phyloP scores from a whole-genome alignment of 768 basidiomycete species.

The Serendipita vermifera region DNA sequence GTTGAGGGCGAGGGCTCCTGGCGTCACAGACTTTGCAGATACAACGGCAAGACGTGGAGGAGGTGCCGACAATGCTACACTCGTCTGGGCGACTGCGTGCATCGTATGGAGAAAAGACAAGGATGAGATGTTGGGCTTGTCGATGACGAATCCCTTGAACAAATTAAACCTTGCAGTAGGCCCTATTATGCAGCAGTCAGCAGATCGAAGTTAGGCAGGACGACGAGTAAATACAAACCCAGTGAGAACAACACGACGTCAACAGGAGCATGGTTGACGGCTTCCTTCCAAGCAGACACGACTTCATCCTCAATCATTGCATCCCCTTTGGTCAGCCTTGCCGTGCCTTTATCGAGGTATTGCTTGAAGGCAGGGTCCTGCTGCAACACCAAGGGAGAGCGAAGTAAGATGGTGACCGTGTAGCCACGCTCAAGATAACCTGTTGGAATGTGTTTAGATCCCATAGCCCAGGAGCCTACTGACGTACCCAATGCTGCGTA shows the following conservation, averaged over 20 bases:
- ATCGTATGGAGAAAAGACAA: neutral
- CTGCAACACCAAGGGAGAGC: neutral
- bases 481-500: neutral
- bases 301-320: neutral
- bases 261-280: neutral
- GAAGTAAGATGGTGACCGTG: neutral
- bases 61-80: neutral
- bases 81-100: neutral
- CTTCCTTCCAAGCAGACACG: neutral
- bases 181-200: neutral
- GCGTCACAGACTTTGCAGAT: neutral
- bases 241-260: neutral
- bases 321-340: neutral
- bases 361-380: neutral
- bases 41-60: neutral
- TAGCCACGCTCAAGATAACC: neutral
- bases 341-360: neutral
- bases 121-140: neutral
- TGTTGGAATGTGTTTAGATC: neutral
- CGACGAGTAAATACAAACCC: neutral
- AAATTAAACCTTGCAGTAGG: neutral
- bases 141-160: neutral
- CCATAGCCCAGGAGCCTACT: neutral
- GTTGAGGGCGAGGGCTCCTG: neutral
- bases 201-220: neutral